Evolutionary conservation across 2,329 filamentous ascomycete genomes (phyloP).

Genomic region (Epicoccum sorghinum): DNA sequence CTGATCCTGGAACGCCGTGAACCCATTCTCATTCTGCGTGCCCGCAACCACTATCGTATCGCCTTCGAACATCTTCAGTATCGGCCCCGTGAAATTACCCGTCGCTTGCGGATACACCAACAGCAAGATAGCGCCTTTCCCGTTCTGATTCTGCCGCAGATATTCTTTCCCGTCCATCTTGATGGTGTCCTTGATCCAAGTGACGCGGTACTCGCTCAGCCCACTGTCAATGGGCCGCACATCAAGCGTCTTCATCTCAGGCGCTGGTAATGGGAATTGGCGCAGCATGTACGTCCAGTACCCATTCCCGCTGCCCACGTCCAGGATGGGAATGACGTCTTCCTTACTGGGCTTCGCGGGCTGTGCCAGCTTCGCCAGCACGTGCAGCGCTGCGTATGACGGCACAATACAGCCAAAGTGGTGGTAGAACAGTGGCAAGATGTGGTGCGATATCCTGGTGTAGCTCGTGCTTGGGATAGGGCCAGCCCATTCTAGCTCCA

Average conservation of each 20-base stretch:
- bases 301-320: slow-evolving; percentile 74
- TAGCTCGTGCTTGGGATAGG: slow-evolving; percentile 60
- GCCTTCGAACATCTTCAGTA: slow-evolving; percentile 67
- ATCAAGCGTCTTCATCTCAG: slow-evolving; percentile 60
- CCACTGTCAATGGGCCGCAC: slow-evolving; percentile 70
- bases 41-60: slow-evolving; percentile 73
- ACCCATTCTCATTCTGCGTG: slow-evolving; percentile 76
- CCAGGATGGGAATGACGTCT: slow-evolving; percentile 60
- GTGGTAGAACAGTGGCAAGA: slow-evolving; percentile 76
- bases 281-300: slow-evolving; percentile 79
- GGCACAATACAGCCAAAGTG: slow-evolving; percentile 78
- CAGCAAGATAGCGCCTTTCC: slow-evolving; percentile 65
- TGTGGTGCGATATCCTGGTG: slow-evolving; percentile 66
- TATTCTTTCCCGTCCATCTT: slow-evolving; percentile 65
- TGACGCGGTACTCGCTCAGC: slow-evolving; percentile 70
- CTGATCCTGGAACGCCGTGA: slow-evolving; percentile 69
- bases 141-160: slow-evolving; percentile 53
- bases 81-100: slow-evolving; percentile 66
- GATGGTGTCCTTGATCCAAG: slow-evolving; percentile 72
- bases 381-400: slow-evolving; percentile 67
- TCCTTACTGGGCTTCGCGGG: slow-evolving; percentile 38
- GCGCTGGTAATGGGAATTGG: slow-evolving; percentile 66
- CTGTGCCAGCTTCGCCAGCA: slow-evolving; percentile 61
- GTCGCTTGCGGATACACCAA: slow-evolving; percentile 77
- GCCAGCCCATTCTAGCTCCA: slow-evolving; percentile 69